Percentiles rank a stretch among this genome's conserved stretches.
Evolutionary conservation across 768 basidiomycete genomes (phyloP).

Genomic region (Kwoniella heveanensis): DNA sequence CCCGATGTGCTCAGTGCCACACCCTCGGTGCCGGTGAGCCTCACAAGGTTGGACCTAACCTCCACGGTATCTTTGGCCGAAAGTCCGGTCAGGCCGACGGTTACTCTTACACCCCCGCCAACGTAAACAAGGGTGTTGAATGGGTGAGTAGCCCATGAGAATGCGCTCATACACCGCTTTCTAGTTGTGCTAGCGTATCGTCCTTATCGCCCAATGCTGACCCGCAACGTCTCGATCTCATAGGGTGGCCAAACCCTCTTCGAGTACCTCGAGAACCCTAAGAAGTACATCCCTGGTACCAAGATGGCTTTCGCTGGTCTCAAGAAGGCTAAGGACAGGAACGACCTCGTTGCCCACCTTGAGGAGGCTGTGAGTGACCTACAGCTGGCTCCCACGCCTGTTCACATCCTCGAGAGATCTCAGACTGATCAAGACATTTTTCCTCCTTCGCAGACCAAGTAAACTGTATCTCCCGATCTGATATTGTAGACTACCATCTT

Average conservation of each 20-base stretch:
- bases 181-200: no score
- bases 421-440: no score
- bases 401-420: no score
- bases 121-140: conserved; percentile 86
- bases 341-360: conserved; percentile 75
- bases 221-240: no score
- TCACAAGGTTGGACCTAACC: conserved; percentile 79
- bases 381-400: background rate
- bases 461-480: background rate
- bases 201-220: no score
- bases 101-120: conserved; percentile 91
- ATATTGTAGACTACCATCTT: conserved; percentile 2
- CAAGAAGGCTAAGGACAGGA: conserved; percentile 98
- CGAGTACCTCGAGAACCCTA: conserved; percentile 82
- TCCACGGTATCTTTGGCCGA: conserved; percentile 74
- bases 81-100: conserved; percentile 78
- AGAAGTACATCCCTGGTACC: conserved; percentile 73
- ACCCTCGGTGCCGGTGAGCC: conserved; percentile 63
- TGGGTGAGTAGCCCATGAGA: no score
- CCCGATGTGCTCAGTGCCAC: conserved; percentile 70
- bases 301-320: conserved; percentile 99
- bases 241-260: conserved; percentile 77
- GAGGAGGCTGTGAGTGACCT: conserved; percentile 37
- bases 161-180: no score
- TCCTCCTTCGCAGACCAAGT: conserved; percentile 1